phyloP scores from a whole-genome alignment of 2,329 filamentous ascomycete genomes.

The Cadophora malorum region DNA sequence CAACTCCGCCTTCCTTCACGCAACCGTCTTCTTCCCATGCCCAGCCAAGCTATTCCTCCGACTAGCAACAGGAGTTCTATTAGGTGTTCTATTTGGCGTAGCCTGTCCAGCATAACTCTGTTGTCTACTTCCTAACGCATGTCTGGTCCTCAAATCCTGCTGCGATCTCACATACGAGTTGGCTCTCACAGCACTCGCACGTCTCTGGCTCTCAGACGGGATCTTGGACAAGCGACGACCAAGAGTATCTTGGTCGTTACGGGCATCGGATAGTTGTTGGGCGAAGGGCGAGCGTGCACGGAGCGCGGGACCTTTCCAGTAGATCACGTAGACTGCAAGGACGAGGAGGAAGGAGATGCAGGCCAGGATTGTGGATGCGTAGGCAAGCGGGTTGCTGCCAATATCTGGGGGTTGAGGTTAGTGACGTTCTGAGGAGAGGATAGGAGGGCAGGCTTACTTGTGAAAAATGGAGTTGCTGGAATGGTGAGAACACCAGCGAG shows the following conservation, averaged over 20 bases:
- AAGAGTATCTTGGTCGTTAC: slow-evolving; percentile 24
- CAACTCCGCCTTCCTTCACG: neutral
- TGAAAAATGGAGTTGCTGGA: slow-evolving; percentile 69
- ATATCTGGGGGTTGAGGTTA: slow-evolving; percentile 51
- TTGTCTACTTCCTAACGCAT: slow-evolving; percentile 35
- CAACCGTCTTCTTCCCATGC: neutral
- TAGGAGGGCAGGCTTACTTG: slow-evolving; percentile 44
- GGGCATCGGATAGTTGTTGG: slow-evolving; percentile 59
- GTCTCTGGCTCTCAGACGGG: slow-evolving; percentile 23
- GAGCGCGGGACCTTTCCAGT: slow-evolving; percentile 66
- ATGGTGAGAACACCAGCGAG: slow-evolving; percentile 75
- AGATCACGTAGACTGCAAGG: slow-evolving; percentile 68
- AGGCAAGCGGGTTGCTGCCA: slow-evolving; percentile 58
- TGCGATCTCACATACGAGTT: slow-evolving; percentile 39
- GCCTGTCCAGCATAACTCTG: slow-evolving; percentile 32
- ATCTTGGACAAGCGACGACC: slow-evolving; percentile 30
- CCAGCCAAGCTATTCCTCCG: slow-evolving; percentile 24
- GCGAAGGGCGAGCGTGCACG: slow-evolving; percentile 69
- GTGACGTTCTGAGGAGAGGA: neutral
- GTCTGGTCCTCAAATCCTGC: slow-evolving; percentile 39
- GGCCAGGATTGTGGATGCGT: slow-evolving; percentile 68
- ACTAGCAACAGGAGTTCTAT: slow-evolving; percentile 21
- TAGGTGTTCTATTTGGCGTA: slow-evolving; percentile 26
- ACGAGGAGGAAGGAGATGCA: slow-evolving; percentile 67
- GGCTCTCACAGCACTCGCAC: slow-evolving; percentile 26